Evolutionary conservation across 192 early-diverging fungal species (phyloP), one percentile per base, ranked within the genome.

Genomic region (Coemansia asiatica): DNA sequence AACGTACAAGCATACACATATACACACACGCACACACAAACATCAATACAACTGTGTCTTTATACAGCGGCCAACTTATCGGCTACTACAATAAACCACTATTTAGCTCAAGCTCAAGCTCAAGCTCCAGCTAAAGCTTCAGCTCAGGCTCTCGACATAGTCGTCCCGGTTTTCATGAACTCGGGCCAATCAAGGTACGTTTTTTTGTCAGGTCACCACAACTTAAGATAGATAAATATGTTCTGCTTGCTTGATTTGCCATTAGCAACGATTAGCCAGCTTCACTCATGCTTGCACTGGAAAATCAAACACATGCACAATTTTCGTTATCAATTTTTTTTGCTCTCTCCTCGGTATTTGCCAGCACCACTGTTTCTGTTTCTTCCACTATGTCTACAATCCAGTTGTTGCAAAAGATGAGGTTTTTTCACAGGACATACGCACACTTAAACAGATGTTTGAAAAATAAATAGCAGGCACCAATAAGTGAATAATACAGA

Each of bases 91-190:
- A 44, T 18, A 8, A 44, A 44, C 3, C 40, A 44, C 40, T 44
- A 44, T 13, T 18, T 15, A 18, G 40, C 16, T 15, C 3, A 16
- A 44, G 40, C 40, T 13, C 40, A 16, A 44, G 40, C 40, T 44
- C 40, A 8, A 44, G 40, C 40, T 18, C 40, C 4, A 10, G 40
- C 40, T 13, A 8, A 13, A 44, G 40, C 40, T 44, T 15, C 16
- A 44, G 40, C 40, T 44, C 16, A 3, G 16, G 13, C 40, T 16
- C 40, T n/a, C 26, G 27, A 56, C 22, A 29, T 19, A 29, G 54
- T n/a, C 25, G 28, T 29, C 54, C 54, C 54, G 54, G 29, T 56
- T 56, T 56, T 29, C 54, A 56, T 56, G 54, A 56, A 56, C 54
- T 56, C 54, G 54, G 54, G 54, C 22, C 54, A 56, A 56, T 56